Conservation (phyloP, 306 rosid genomes). For the Dryas alaskensis region DNA sequence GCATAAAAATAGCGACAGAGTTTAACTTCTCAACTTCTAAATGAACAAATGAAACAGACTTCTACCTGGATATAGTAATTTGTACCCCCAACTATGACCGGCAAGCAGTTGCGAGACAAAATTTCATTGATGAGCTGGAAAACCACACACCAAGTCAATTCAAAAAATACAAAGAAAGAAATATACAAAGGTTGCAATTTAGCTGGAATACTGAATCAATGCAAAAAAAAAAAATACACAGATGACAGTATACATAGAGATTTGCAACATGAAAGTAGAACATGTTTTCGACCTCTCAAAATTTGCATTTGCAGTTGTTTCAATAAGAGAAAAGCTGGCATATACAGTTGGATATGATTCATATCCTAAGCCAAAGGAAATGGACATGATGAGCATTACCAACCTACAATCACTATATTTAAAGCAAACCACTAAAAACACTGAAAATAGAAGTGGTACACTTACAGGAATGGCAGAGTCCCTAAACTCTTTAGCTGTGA, state of each 20-base stretch:
- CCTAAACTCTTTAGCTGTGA: constrained; percentile 77
- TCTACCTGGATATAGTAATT: constrained; percentile 88
- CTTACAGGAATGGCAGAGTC: constrained; percentile 77
- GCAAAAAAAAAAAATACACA: background rate
- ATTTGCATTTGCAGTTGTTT: background rate
- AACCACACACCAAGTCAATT: constrained; percentile 9
- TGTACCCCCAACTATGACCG: constrained; percentile 93
- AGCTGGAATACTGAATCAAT: constrained; percentile 47
- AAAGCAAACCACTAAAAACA: background rate
- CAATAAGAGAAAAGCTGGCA: background rate
- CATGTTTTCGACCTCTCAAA: background rate
- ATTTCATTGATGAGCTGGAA: constrained; percentile 73
- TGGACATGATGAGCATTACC: background rate
- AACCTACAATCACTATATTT: background rate
- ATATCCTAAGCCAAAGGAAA: background rate
- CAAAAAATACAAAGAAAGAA: background rate
- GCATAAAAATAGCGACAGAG: background rate
- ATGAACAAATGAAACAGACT: background rate
- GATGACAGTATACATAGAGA: background rate
- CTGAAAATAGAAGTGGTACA: background rate
- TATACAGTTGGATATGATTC: background rate
- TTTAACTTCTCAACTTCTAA: background rate
- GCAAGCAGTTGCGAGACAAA: constrained; percentile 59
- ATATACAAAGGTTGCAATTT: constrained; percentile 41
- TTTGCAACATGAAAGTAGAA: background rate